phyloP scores from a whole-genome alignment of 1,139 yeast genomes.

The Suhomyces atakaporum region DNA sequence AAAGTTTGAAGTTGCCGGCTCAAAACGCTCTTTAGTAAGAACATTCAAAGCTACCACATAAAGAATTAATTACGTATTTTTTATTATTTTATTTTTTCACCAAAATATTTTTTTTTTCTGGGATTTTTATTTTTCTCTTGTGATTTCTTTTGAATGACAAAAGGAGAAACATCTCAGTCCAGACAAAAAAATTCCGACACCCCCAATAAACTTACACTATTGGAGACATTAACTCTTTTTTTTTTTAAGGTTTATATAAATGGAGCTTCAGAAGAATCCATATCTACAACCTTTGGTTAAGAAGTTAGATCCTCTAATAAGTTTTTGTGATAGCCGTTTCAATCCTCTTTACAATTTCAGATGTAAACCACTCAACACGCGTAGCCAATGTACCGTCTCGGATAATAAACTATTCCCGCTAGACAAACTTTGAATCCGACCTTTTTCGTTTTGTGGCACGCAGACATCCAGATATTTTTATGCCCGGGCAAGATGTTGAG shows the following conservation, averaged over 20 bases:
- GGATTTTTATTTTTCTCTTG: neutral
- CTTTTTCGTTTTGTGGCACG: slow-evolving; percentile 5
- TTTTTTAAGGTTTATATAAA: neutral
- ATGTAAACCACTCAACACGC: neutral
- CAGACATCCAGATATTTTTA: slow-evolving; percentile 3
- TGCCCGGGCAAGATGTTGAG: slow-evolving; percentile 3
- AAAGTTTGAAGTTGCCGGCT: slow-evolving; percentile 8
- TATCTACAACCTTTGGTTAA: no score
- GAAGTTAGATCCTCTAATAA: no score
- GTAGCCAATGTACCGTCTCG: neutral
- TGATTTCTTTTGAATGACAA: neutral
- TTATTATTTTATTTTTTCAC: slow-evolving; percentile 1
- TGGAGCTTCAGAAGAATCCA: no score
- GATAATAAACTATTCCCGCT: slow-evolving; percentile 1
- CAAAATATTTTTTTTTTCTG: neutral
- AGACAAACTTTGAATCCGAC: slow-evolving; percentile 3
- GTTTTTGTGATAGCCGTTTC: no score
- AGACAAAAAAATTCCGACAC: neutral
- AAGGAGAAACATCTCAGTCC: slow-evolving; percentile 1
- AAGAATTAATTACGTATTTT: slow-evolving; percentile 3
- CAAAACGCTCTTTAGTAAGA: slow-evolving; percentile 10
- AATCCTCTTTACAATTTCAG: slow-evolving; percentile 1
- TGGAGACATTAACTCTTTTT: no score
- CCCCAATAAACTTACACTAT: neutral
- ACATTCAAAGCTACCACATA: slow-evolving; percentile 8